Percentiles rank a stretch among this genome's conserved stretches.
Conservation (phyloP, 1,139 yeast species). For the Lizanozyma gosingica region DNA sequence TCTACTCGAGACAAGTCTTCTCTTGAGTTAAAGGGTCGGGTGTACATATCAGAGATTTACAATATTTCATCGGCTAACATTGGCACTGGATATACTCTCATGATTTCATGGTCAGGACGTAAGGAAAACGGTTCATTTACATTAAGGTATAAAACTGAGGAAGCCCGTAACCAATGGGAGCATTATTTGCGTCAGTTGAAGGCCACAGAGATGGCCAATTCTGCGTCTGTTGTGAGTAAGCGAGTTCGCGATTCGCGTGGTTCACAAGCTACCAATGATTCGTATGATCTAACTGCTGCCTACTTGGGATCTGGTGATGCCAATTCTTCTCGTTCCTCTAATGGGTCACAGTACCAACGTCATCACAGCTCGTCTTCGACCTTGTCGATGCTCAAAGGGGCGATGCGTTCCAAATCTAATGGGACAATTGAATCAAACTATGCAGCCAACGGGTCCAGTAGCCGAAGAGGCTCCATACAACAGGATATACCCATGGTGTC, state of each 20-base stretch:
- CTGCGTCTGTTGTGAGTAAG: conserved; percentile 18
- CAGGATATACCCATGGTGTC: conserved; percentile 16
- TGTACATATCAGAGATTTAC: conserved; percentile 59
- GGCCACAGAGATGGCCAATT: conserved; percentile 22
- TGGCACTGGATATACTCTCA: conserved; percentile 30
- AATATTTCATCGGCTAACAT: conserved; percentile 36
- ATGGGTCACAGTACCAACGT: background rate
- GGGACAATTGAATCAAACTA: background rate
- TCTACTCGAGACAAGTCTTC: conserved; percentile 13
- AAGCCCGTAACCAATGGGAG: conserved; percentile 65
- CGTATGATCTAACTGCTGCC: conserved; percentile 1
- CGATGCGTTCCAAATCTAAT: background rate
- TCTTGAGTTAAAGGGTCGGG: conserved; percentile 57
- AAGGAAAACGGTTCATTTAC: conserved; percentile 72
- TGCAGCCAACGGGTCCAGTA: background rate
- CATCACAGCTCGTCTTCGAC: conserved; percentile 1
- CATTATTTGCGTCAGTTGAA: conserved; percentile 41
- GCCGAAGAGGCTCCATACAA: background rate
- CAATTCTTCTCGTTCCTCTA: background rate
- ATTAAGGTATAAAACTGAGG: conserved; percentile 62
- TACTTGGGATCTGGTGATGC: background rate
- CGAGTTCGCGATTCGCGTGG: conserved; percentile 35
- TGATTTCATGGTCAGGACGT: conserved; percentile 72
- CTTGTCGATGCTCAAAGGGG: conserved; percentile 1
- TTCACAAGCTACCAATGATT: conserved; percentile 19